Conservation (phyloP, 176 grass and related monocot species). For the Microstegium vimineum region DNA sequence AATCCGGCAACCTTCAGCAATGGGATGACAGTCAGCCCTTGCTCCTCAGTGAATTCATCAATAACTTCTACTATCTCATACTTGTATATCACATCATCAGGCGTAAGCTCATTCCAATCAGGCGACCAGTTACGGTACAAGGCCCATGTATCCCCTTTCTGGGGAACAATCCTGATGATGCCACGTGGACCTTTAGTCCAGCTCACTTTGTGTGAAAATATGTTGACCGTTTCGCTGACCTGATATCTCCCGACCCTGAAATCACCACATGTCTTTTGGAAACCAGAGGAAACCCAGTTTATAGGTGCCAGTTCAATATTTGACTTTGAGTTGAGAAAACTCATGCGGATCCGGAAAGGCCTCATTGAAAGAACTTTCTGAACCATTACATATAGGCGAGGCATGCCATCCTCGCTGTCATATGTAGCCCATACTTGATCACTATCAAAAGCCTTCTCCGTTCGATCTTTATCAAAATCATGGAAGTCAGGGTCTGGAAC, state of each 20-base stretch:
- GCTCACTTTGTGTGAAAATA: slow-evolving; percentile 90
- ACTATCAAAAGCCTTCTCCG: slow-evolving; percentile 68
- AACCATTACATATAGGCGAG: slow-evolving; percentile 84
- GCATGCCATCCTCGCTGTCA: slow-evolving; percentile 99
- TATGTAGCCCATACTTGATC: slow-evolving; percentile 94
- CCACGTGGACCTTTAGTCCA: slow-evolving; percentile 89
- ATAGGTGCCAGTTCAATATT: slow-evolving; percentile 79
- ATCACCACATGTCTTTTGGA: slow-evolving; percentile 85
- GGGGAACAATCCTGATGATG: slow-evolving; percentile 76
- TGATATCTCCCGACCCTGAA: slow-evolving; percentile 81
- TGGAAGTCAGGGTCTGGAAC: slow-evolving; percentile 95
- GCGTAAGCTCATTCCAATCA: slow-evolving; percentile 72
- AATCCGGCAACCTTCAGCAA: slow-evolving; percentile 93
- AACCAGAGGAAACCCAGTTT: slow-evolving; percentile 81
- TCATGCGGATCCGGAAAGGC: slow-evolving; percentile 85
- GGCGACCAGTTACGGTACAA: slow-evolving; percentile 78
- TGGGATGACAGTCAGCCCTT: slow-evolving; percentile 62
- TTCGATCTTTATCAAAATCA: slow-evolving; percentile 92
- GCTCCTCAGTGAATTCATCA: slow-evolving; percentile 76
- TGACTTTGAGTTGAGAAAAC: slow-evolving; percentile 70
- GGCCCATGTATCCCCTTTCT: slow-evolving; percentile 95
- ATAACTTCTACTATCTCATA: slow-evolving; percentile 89
- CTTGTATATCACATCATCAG: slow-evolving; percentile 82
- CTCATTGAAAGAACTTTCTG: slow-evolving; percentile 84
- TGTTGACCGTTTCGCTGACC: slow-evolving; percentile 65